Evolutionary conservation across 257 asterid species (phyloP).

Genomic region (Haberlea rhodopensis): DNA sequence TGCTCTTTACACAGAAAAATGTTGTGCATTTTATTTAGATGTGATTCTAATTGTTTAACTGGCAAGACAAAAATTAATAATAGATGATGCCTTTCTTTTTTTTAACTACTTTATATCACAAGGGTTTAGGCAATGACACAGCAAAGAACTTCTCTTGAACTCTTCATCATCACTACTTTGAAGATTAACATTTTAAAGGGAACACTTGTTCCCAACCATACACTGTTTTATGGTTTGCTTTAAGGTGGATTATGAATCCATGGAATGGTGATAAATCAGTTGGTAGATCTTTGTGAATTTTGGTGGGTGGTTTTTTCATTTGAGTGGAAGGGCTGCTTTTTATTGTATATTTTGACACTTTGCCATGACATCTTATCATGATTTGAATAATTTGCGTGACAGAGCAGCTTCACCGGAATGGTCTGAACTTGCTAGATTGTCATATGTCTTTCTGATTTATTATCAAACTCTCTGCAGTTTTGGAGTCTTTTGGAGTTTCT

Average conservation of each 20-base stretch:
- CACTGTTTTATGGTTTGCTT: not conserved
- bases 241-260: not conserved
- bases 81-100: not conserved
- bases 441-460: constrained; percentile 14
- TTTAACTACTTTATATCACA: not conserved
- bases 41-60: not conserved
- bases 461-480: constrained; percentile 8
- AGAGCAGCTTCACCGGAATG: not conserved
- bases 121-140: not conserved
- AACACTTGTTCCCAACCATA: not conserved
- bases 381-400: not conserved
- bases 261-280: not conserved
- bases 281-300: not conserved
- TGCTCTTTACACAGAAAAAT: not conserved
- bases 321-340: not conserved
- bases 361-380: not conserved
- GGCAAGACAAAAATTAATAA: too few species aligned
- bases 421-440: constrained; percentile 3
- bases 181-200: not conserved
- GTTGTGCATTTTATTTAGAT: not conserved
- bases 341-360: not conserved
- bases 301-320: not conserved
- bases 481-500: constrained; percentile 7
- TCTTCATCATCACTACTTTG: not conserved
- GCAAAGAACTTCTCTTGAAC: not conserved